phyloP scores from a whole-genome alignment of 2,329 filamentous ascomycete genomes.

The Diaporthe citriasiana region DNA sequence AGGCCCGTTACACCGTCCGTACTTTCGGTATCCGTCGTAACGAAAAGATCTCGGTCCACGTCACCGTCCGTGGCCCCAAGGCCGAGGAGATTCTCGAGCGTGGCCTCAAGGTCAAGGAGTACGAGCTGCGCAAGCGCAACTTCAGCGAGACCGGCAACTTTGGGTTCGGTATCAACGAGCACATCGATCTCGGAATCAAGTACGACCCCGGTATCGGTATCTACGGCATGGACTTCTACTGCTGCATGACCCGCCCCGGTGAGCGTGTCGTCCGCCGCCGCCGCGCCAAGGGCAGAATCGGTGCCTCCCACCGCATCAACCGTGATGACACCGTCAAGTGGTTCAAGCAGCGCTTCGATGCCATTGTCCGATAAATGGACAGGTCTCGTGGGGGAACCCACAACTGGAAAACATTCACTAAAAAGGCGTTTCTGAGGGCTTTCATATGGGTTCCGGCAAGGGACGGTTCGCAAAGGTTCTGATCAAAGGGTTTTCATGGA shows the following conservation, averaged over 20 bases:
- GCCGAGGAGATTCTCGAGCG: constrained; percentile 99
- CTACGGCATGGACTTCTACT: constrained; percentile 99
- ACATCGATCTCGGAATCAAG: constrained; percentile 99
- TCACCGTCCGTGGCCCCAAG: constrained; percentile 97
- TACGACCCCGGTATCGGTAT: constrained; percentile 99
- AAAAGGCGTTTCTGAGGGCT: constrained; percentile 49
- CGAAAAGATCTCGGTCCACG: constrained; percentile 99
- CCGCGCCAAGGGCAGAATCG: constrained; percentile 88
- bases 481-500: constrained; percentile 49
- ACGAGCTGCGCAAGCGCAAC: constrained; percentile 99
- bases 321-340: constrained; percentile 97
- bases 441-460: constrained; percentile 44
- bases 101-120: constrained; percentile 99
- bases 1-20: constrained; percentile 99
- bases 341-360: constrained; percentile 93
- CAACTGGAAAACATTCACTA: constrained; percentile 39
- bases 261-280: constrained; percentile 97
- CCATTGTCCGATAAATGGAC: constrained; percentile 92
- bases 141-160: constrained; percentile 99
- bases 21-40: constrained; percentile 99
- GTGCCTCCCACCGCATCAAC: constrained; percentile 92
- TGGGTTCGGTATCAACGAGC: constrained; percentile 99
- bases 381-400: constrained; percentile 42
- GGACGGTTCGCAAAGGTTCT: constrained; percentile 45
- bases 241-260: constrained; percentile 99